Evolutionary conservation across 148 eudicot species (phyloP).

Genomic region (Rhododendron molle): DNA sequence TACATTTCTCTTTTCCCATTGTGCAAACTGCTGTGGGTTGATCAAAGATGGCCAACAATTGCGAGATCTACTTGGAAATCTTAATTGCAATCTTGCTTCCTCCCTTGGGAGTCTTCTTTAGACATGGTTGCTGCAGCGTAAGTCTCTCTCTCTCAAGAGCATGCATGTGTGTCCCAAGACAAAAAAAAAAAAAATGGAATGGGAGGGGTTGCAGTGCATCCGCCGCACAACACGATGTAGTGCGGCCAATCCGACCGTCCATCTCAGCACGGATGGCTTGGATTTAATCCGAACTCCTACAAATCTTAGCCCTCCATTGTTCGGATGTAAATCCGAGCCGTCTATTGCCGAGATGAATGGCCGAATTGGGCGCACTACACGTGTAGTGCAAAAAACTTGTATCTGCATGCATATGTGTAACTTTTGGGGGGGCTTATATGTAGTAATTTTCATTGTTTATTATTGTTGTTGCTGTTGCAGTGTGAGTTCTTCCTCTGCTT

Average conservation of each 20-base stretch:
- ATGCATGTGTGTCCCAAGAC: not conserved
- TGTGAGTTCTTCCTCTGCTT: slow-evolving; percentile 34
- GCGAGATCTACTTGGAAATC: slow-evolving; percentile 54
- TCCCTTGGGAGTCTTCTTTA: slow-evolving; percentile 58
- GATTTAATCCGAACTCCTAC: no score
- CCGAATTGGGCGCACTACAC: no score
- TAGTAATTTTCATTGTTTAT: not conserved
- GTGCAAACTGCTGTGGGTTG: not conserved
- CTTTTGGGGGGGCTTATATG: not conserved
- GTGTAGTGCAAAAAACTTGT: no score
- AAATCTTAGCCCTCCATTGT: no score
- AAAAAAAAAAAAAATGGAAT: no score
- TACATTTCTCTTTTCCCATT: not conserved
- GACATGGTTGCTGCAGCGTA: slow-evolving; percentile 63
- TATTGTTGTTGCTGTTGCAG: slow-evolving; percentile 15
- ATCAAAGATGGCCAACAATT: slow-evolving; percentile 34
- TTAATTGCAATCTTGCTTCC: slow-evolving; percentile 47
- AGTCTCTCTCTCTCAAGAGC: not conserved
- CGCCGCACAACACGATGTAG: no score
- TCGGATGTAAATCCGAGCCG: no score
- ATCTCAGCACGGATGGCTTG: no score
- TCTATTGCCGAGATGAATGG: no score
- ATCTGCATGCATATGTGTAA: not conserved
- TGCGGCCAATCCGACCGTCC: no score
- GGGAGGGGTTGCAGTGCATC: no score